These are phyloP conservation scores for Colletotrichum acutatum DNA, from an alignment of 2,329 filamentous ascomycete species.

Conservation along the genomic window DNA sequence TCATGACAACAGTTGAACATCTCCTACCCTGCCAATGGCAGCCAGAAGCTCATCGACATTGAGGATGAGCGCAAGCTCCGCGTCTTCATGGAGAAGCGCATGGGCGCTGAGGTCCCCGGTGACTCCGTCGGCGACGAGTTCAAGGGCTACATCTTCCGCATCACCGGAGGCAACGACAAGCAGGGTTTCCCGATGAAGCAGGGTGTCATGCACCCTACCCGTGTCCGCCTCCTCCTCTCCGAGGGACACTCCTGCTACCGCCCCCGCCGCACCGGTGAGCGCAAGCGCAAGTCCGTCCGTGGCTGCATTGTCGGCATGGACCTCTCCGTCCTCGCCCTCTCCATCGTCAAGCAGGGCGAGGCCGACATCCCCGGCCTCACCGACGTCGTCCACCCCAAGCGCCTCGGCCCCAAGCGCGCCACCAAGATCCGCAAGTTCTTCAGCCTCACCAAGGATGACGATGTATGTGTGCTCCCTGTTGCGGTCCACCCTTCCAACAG, in stretches of 20 bases:
- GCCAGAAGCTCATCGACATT: conserved; percentile 98
- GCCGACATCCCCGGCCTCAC: conserved; percentile 93
- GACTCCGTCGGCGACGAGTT: conserved; percentile 98
- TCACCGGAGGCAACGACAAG: conserved; percentile 99
- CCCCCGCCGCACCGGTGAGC: conserved; percentile 95
- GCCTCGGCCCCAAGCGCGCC: conserved; percentile 98
- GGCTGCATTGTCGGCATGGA: conserved; percentile 99
- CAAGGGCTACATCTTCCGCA: conserved; percentile 99
- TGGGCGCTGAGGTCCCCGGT: conserved; percentile 91
- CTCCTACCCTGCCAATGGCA: conserved; percentile 97
- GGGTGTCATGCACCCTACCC: conserved; percentile 98
- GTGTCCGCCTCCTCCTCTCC: conserved; percentile 95
- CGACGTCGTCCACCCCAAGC: conserved; percentile 98
- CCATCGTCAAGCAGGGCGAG: conserved; percentile 98
- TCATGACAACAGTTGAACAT: conserved; percentile 65
- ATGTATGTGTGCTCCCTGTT: conserved; percentile 78
- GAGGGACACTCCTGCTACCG: conserved; percentile 99
- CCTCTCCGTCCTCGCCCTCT: conserved; percentile 92
- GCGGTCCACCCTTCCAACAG: conserved; percentile 49
- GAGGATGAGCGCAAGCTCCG: conserved; percentile 99
- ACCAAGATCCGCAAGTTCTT: conserved; percentile 99
- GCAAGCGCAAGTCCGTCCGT: conserved; percentile 99
- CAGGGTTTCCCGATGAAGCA: conserved; percentile 99
- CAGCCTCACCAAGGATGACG: conserved; percentile 99
- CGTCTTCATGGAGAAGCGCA: conserved; percentile 98